Percentiles rank a stretch among this genome's conserved stretches.
phyloP scores from a whole-genome alignment of 1,139 yeast species.

The Scheffersomyces titani region DNA sequence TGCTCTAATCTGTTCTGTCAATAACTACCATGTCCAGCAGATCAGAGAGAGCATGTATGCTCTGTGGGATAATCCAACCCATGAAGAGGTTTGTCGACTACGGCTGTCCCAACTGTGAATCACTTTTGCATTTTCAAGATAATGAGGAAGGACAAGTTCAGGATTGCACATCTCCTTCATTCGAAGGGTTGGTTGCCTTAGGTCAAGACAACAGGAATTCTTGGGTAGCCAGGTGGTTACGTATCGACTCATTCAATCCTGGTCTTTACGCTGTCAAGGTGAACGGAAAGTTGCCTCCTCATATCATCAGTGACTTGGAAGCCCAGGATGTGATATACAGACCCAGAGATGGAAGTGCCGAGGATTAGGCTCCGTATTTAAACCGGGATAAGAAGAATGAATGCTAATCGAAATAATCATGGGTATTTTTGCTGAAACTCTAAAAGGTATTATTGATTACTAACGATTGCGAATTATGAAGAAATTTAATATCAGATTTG shows the following conservation, averaged over 20 bases:
- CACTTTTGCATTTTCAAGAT: constrained; percentile 74
- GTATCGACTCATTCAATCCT: constrained; percentile 85
- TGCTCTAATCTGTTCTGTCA: neutral
- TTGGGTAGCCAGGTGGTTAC: constrained; percentile 97
- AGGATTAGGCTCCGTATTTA: constrained; percentile 47
- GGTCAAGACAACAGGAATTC: constrained; percentile 79
- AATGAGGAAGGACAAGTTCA: constrained; percentile 81
- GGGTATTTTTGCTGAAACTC: neutral
- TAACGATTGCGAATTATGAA: neutral
- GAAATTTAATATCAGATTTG: neutral
- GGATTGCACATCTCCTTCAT: constrained; percentile 95
- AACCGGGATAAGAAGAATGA: neutral
- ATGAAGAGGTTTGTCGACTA: constrained; percentile 69
- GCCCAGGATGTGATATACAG: constrained; percentile 79
- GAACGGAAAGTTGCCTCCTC: constrained; percentile 88
- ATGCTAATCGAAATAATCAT: no score
- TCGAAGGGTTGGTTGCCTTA: constrained; percentile 92
- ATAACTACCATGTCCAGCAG: constrained; percentile 49
- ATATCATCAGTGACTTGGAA: constrained; percentile 70
- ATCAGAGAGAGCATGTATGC: constrained; percentile 94
- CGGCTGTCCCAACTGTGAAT: constrained; percentile 98
- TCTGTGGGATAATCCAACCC: constrained; percentile 90
- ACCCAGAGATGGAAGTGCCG: constrained; percentile 95
- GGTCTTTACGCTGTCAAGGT: constrained; percentile 95
- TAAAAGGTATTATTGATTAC: neutral